Conservation (phyloP, 2,329 filamentous ascomycete species). For the Ophioceras dolichostomum region DNA sequence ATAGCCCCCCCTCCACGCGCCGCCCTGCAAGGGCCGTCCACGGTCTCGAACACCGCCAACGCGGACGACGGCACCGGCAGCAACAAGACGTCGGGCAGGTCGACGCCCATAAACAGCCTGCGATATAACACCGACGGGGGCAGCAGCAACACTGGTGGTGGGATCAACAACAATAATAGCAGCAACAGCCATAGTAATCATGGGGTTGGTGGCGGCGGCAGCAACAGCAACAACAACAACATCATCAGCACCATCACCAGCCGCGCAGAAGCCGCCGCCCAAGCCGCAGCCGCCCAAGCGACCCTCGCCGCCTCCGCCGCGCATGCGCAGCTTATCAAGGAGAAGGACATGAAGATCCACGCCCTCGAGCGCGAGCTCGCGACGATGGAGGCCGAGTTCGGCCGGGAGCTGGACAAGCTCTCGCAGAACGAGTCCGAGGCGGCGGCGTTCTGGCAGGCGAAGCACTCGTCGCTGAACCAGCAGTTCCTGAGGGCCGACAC, state of each 20-base stretch:
- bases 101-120: neutral
- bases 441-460: conserved; percentile 44
- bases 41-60: conserved; percentile 9
- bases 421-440: conserved; percentile 42
- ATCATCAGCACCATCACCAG: conserved; percentile 7
- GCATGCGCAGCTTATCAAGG: conserved; percentile 19
- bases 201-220: neutral
- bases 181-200: neutral
- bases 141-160: neutral
- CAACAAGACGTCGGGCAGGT: neutral
- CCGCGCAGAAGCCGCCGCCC: conserved; percentile 1
- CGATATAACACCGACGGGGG: neutral
- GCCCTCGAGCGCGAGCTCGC: conserved; percentile 38
- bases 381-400: conserved; percentile 40
- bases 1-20: conserved; percentile 28
- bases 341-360: conserved; percentile 39
- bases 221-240: neutral
- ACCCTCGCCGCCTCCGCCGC: conserved; percentile 11
- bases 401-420: conserved; percentile 37
- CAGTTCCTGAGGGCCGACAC: conserved; percentile 39
- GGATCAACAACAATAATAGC: neutral
- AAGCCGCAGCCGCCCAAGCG: conserved; percentile 6
- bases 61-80: conserved; percentile 12
- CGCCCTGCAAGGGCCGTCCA: conserved; percentile 18
- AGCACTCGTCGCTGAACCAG: conserved; percentile 38